phyloP scores from a whole-genome alignment of 2,329 filamentous ascomycete species.

The Teratosphaeria destructans region DNA sequence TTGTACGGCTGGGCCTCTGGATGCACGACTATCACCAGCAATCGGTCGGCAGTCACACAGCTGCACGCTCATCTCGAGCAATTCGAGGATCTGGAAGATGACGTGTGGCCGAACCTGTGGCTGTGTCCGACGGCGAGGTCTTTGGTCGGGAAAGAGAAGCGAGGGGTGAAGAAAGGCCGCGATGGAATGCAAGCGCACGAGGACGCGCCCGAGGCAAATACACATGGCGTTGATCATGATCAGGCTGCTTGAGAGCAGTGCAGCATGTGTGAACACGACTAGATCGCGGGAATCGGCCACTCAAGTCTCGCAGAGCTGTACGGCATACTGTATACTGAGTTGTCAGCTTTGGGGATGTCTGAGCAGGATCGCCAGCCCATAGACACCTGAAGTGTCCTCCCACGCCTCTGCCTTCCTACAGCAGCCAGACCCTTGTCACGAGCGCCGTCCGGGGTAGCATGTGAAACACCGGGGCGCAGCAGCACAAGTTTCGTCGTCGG shows the following conservation, averaged over 20 bases:
- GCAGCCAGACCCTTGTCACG: background rate
- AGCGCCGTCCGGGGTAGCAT: background rate
- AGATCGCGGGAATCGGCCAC: background rate
- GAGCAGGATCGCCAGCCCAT: background rate
- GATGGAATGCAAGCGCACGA: background rate
- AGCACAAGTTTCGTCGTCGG: background rate
- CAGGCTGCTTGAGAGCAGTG: background rate
- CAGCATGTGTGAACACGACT: background rate
- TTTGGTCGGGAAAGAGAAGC: constrained; percentile 56
- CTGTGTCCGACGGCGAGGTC: constrained; percentile 54
- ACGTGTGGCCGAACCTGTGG: constrained; percentile 51
- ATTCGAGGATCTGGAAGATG: constrained; percentile 39
- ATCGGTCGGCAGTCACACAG: constrained; percentile 55
- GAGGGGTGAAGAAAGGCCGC: background rate
- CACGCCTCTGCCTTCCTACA: background rate
- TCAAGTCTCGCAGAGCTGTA: background rate
- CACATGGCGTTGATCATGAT: background rate
- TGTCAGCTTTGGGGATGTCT: background rate
- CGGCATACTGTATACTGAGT: background rate
- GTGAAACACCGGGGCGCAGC: background rate
- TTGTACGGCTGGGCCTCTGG: constrained; percentile 57
- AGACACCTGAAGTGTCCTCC: background rate
- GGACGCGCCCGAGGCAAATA: background rate
- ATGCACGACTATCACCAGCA: constrained; percentile 60
- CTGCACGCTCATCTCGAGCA: constrained; percentile 51